A percentile compares a stretch with the other conserved stretches of the same genome.
Evolutionary conservation across 2,329 filamentous ascomycete genomes (phyloP).

Genomic region (Xylogone sp.): DNA sequence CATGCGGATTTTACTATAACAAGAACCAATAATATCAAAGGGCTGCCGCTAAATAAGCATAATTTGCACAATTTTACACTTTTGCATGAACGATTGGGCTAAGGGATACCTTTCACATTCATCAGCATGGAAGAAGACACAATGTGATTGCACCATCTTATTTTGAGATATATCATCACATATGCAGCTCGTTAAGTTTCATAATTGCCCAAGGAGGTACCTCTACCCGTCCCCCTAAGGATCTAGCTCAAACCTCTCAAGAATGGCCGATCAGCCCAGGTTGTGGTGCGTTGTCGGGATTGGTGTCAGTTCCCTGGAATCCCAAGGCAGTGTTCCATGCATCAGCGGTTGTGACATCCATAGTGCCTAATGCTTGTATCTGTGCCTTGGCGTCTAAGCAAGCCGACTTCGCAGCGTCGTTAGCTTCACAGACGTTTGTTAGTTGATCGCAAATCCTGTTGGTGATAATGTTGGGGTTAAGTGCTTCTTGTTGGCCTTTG

Average conservation of each 20-base stretch:
- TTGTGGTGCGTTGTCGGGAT: slow-evolving; percentile 26
- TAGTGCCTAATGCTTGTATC: slow-evolving; percentile 44
- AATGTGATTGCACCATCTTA: too few species aligned
- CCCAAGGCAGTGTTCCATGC: slow-evolving; percentile 33
- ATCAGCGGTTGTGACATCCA: slow-evolving; percentile 43
- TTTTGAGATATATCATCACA: too few species aligned
- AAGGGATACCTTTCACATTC: too few species aligned
- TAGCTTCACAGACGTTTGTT: slow-evolving; percentile 57
- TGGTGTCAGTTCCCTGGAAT: slow-evolving; percentile 23
- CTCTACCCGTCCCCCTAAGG: too few species aligned
- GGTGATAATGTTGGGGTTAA: slow-evolving; percentile 70
- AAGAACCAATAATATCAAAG: too few species aligned
- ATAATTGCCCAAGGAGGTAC: too few species aligned
- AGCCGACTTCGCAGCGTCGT: slow-evolving; percentile 47
- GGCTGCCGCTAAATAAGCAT: too few species aligned
- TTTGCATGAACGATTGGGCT: too few species aligned
- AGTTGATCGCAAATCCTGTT: slow-evolving; percentile 68
- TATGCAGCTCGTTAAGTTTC: too few species aligned
- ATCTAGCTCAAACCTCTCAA: slow-evolving; percentile 6
- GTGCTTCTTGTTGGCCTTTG: slow-evolving; percentile 58
- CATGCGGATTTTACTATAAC: too few species aligned
- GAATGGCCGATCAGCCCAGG: slow-evolving; percentile 24
- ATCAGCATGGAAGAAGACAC: too few species aligned
- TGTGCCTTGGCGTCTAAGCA: slow-evolving; percentile 50
- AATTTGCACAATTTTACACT: too few species aligned